Conservation (phyloP, 192 early-diverging fungal species). For the Geosiphon pyriformis region DNA sequence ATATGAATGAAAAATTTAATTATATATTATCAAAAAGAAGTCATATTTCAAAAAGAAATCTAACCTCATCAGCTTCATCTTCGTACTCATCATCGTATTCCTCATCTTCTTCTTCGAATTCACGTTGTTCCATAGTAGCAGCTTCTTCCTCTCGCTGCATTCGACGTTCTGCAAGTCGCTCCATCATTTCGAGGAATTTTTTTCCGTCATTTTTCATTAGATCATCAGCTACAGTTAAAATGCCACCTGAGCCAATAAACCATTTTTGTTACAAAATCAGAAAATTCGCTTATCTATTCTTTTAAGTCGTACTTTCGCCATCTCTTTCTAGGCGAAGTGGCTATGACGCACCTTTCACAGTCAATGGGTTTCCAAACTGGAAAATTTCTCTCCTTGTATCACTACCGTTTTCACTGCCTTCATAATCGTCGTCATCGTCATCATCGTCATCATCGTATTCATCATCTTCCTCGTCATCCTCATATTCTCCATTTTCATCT, state of each 20-base stretch:
- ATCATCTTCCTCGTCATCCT: constrained; percentile 44
- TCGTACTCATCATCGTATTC: constrained; percentile 62
- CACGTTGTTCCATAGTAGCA: constrained; percentile 34
- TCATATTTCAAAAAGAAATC: not conserved
- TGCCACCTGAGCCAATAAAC: constrained; percentile 40
- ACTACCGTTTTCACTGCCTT: constrained; percentile 44
- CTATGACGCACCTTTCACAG: constrained; percentile 67
- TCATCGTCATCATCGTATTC: constrained; percentile 51
- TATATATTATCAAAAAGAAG: not conserved
- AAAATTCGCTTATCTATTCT: no score
- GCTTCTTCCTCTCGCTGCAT: constrained; percentile 71
- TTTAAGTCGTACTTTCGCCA: no score
- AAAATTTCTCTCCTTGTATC: constrained; percentile 42
- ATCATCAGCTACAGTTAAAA: constrained; percentile 77
- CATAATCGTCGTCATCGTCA: constrained; percentile 58
- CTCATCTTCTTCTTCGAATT: constrained; percentile 45
- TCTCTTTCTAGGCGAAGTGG: no score
- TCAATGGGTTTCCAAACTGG: constrained; percentile 71
- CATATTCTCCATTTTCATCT: constrained; percentile 43
- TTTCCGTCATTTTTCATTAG: constrained; percentile 88
- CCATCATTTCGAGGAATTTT: constrained; percentile 97
- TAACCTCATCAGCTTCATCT: constrained; percentile 29
- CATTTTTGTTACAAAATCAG: no score
- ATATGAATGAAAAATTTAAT: constrained; percentile 8
- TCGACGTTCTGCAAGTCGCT: constrained; percentile 83